Evolutionary conservation across 768 basidiomycete genomes (phyloP), one percentile per base, ranked within the genome.

Genomic region (Suillus discolor): DNA sequence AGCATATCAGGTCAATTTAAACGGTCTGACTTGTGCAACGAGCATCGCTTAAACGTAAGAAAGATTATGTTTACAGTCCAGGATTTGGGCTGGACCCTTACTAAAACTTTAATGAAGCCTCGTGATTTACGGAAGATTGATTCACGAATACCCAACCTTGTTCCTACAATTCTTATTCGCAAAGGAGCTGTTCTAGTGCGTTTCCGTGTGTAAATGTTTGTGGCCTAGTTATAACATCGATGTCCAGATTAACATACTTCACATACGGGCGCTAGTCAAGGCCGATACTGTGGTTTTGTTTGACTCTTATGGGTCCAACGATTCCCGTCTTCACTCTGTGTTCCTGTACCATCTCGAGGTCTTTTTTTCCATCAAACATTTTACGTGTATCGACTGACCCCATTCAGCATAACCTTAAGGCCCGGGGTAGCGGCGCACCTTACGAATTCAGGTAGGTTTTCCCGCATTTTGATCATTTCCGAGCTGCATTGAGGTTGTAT

Each of bases 71-170:
- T 53, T 69, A 62, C 47, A 59, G 41, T 60, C 68, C 67, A 62
- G 72, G 69, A 74, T 66, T 49, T 39, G 28, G 59, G 65, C 69
- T 25, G 62, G 59, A 60, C 59, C 66, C 57, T 67, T 63, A 65
- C 67, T 76, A 71, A 75, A 70, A 65, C 67, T 66, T 64, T 70
- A 70, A 69, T 68, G 25, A 71, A 96, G 93, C 91, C 95, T 70
- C 91, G 97, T 83, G 97, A 99, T 81, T 83, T 99, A 28, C 90
- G 97, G 63, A 97, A 98, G 82, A 93, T 99, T 70, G 97, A 99
- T 80, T 96, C 94, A 5, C 85, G 94, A 70, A 86, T 96, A 69
- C 95, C 96, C 42, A 97, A 96, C 77, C 87, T 97, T 64, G 92
- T 99, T 20, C 96, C 96, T 47, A 96, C 96, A 49, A 96, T 99